Evolutionary conservation across 176 grass and related monocot genomes (phyloP).

Genomic region (Echinochloa phyllopogon): DNA sequence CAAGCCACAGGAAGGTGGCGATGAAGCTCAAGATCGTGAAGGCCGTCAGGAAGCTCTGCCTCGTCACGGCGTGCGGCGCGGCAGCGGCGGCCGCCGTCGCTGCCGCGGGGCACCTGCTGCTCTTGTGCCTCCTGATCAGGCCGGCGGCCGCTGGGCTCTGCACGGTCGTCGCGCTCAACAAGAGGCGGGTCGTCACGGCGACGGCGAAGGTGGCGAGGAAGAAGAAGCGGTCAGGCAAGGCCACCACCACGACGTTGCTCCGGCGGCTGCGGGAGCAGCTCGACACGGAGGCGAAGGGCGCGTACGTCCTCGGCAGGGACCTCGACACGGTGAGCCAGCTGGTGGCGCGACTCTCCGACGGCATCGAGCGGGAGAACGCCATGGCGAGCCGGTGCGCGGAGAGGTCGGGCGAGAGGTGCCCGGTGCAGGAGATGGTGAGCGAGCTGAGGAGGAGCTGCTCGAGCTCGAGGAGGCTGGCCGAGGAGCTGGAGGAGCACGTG

Average conservation of each 20-base stretch:
- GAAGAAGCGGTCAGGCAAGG: background rate
- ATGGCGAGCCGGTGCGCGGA: conserved; percentile 46
- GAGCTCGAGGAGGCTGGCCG: conserved; percentile 25
- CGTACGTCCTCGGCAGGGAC: conserved; percentile 50
- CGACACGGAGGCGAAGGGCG: conserved; percentile 54
- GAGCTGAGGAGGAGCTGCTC: conserved; percentile 50
- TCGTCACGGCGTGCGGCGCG: conserved; percentile 17
- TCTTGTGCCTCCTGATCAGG: conserved; percentile 42
- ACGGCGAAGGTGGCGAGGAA: background rate
- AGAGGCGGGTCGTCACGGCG: background rate
- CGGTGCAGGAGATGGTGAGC: conserved; percentile 39
- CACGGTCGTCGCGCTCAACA: background rate
- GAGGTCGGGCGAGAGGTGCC: conserved; percentile 19
- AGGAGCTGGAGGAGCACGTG: conserved; percentile 55
- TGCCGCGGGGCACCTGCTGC: conserved; percentile 28
- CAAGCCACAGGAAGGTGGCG: conserved; percentile 46
- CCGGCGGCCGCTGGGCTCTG: conserved; percentile 34
- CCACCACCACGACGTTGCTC: background rate
- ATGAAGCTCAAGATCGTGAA: conserved; percentile 37
- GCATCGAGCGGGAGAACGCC: conserved; percentile 48
- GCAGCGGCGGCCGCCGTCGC: conserved; percentile 3
- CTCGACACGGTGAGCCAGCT: conserved; percentile 57
- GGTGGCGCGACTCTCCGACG: conserved; percentile 42
- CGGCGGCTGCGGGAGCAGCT: conserved; percentile 47
- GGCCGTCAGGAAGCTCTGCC: conserved; percentile 34